A percentile compares a stretch with the other conserved stretches of the same genome.
phyloP scores from a whole-genome alignment of 257 asterid genomes.

The Linaria vulgaris region DNA sequence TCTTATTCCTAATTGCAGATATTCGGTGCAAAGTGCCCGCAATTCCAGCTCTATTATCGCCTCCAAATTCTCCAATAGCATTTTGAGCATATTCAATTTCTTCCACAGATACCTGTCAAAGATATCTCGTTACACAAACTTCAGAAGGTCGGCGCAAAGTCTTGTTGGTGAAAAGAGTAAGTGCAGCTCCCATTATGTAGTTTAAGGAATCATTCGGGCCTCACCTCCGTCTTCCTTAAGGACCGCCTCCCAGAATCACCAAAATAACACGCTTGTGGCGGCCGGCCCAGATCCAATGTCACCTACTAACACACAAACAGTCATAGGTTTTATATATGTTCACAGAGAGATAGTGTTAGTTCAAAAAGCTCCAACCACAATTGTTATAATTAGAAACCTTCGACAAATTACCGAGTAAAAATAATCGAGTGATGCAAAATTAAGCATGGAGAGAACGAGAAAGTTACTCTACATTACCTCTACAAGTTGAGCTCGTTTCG shows the following conservation, averaged over 20 bases:
- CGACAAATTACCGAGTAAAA: background rate
- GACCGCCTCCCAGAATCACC: constrained; percentile 47
- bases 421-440: background rate
- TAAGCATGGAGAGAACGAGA: background rate
- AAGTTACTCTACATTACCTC: constrained; percentile 41
- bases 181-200: constrained; percentile 12
- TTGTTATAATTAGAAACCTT: background rate
- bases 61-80: constrained; percentile 69
- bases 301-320: constrained; percentile 42
- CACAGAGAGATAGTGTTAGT: background rate
- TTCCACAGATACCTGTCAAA: constrained; percentile 55
- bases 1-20: constrained; percentile 70
- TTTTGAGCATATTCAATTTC: constrained; percentile 62
- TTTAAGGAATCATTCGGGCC: background rate
- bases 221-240: constrained; percentile 63
- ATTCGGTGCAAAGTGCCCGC: constrained; percentile 77
- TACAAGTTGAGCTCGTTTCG: constrained; percentile 44
- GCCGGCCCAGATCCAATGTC: constrained; percentile 70
- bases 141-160: background rate
- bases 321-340: background rate
- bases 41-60: constrained; percentile 75
- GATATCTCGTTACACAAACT: constrained; percentile 17
- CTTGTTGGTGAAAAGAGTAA: background rate
- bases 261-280: constrained; percentile 64
- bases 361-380: background rate